Evolutionary conservation across 169 alveolate genomes (phyloP), one percentile per base, ranked within the genome.

Genomic region (Miamiensis avidus): DNA sequence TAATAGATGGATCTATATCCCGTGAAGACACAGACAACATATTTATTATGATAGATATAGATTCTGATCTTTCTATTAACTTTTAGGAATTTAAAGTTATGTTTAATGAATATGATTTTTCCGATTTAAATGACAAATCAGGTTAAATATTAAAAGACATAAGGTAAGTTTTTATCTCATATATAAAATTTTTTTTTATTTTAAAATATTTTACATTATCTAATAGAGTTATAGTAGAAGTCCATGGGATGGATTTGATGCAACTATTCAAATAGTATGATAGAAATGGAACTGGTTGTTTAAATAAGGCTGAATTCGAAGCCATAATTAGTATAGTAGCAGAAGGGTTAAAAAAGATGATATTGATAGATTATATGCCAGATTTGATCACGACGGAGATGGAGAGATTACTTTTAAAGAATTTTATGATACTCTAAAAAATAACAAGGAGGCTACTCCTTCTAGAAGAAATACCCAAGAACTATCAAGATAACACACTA

Each of bases 101-200:
- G 33, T 82, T 82, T 74, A 69, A 73, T 29, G 78, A 31, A n/a
- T 82, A 33, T 33, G 86, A 82, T 73, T 82, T 82, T 49, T 28
- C 64, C 31, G 86, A 82, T 73, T 64, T 73, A 27, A 73, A 85
- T 15, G 89, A 85, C 74, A 65, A 72, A 31, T 84, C 82, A 34
- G 85, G 76, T 0, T n/a, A 78, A 34, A 79, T 85, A 0, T 78
- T 85, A 30, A n/a, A 34, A 64, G 89, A 85, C 30, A 65, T 85
- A 29, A 79, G 75, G 49, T 84, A 85, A 85, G 79, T 78, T 78
- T 78, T 78, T 34, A 85, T 11, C 20, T 11, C 20, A 49, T 49
- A 49, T 11, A 49, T 11, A 49, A 49, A 49, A 49, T 11, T 11
- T 49, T 49, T 11, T 11, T 49, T 49, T 11, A 49, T 11, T 49